Conservation (phyloP, 129 eudicot genomes). For the Helianthus tuberosus region DNA sequence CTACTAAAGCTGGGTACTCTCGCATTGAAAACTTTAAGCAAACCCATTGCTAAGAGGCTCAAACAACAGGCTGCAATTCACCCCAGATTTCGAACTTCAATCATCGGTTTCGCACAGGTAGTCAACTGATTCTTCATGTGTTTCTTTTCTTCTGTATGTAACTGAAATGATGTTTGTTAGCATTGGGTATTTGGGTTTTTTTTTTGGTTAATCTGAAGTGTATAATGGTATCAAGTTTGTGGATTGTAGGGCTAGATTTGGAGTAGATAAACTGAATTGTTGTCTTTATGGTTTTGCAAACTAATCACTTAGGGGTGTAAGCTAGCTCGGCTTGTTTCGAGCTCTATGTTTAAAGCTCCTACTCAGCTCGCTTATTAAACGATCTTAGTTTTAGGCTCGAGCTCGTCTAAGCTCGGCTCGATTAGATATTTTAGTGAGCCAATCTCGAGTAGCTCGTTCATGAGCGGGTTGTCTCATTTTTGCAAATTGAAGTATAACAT, state of each 20-base stretch:
- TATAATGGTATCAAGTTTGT: background rate
- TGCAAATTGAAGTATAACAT: slow-evolving; percentile 5
- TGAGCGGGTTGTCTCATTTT: too few relatives aligned
- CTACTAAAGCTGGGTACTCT: slow-evolving; percentile 84
- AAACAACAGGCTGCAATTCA: slow-evolving; percentile 73
- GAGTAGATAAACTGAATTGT: slow-evolving; percentile 5
- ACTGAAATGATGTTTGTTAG: background rate
- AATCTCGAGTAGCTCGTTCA: too few relatives aligned
- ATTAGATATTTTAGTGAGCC: too few relatives aligned
- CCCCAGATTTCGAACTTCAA: slow-evolving; percentile 71
- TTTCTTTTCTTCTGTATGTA: background rate
- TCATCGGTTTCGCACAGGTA: slow-evolving; percentile 87
- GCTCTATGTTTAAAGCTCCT: too few relatives aligned
- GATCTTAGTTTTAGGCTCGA: too few relatives aligned
- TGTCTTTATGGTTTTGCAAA: background rate
- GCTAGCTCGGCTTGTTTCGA: too few relatives aligned
- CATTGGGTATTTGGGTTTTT: slow-evolving; percentile 17
- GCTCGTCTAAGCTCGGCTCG: too few relatives aligned
- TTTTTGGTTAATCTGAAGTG: background rate
- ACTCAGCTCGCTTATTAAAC: too few relatives aligned
- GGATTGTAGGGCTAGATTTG: background rate
- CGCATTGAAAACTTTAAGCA: slow-evolving; percentile 74
- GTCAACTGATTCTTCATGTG: background rate
- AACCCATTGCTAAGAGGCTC: slow-evolving; percentile 84
- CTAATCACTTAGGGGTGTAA: too few relatives aligned